Percentiles rank a stretch among this genome's conserved stretches.
Conservation (phyloP, 352 stramenopile species). For the Phytophthora quininea region DNA sequence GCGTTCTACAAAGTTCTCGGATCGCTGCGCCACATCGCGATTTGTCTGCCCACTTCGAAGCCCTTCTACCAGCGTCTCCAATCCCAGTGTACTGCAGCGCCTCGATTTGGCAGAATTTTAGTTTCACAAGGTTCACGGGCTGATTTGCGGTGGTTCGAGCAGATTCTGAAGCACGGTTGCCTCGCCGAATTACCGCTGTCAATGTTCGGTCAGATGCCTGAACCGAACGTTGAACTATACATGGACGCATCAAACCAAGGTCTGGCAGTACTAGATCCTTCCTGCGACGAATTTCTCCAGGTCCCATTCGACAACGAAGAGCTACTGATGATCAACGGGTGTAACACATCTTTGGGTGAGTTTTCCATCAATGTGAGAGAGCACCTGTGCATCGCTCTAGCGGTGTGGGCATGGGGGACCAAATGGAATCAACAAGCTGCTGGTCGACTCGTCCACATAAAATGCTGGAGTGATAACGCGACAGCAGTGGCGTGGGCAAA, state of each 20-base stretch:
- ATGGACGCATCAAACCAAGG: constrained; percentile 19
- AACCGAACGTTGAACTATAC: constrained; percentile 11
- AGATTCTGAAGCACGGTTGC: constrained; percentile 9
- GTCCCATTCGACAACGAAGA: constrained; percentile 13
- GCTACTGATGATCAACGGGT: background rate
- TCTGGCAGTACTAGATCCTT: constrained; percentile 13
- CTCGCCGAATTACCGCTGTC: constrained; percentile 10
- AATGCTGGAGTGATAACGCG: constrained; percentile 39
- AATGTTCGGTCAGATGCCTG: constrained; percentile 6
- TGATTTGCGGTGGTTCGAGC: constrained; percentile 3
- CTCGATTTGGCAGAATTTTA: constrained; percentile 4
- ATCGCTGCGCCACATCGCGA: constrained; percentile 26
- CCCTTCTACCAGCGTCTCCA: constrained; percentile 27
- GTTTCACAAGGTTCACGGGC: background rate
- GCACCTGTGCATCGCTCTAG: constrained; percentile 31
- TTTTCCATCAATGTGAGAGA: constrained; percentile 46
- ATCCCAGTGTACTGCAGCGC: background rate
- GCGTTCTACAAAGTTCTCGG: constrained; percentile 27
- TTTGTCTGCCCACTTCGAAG: constrained; percentile 18
- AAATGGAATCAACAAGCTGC: constrained; percentile 1
- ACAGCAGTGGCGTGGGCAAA: constrained; percentile 24
- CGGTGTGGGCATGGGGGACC: constrained; percentile 22
- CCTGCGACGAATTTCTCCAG: constrained; percentile 5
- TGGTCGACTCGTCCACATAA: constrained; percentile 7
- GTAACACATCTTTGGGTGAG: background rate